Conservation (phyloP, 1,284 basidiomycete species). For the Gomphus sp. region DNA sequence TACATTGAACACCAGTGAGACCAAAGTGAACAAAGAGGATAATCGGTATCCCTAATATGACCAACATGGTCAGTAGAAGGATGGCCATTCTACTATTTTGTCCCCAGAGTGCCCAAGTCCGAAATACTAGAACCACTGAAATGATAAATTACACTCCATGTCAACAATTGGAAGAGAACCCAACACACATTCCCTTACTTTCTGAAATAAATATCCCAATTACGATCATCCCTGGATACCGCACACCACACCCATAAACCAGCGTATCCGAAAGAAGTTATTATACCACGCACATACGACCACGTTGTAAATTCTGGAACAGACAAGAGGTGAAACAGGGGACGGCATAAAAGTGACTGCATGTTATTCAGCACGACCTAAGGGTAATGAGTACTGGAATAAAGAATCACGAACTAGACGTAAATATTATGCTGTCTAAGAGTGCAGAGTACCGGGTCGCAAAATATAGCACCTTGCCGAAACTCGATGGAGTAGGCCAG, state of each 20-base stretch:
- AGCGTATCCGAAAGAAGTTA: background rate
- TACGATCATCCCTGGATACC: background rate
- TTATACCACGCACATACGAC: background rate
- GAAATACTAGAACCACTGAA: constrained; percentile 1
- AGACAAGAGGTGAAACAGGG: background rate
- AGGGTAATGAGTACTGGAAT: background rate
- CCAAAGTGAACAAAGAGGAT: background rate
- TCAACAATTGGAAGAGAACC: background rate
- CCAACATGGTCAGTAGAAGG: background rate
- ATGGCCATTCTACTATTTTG: background rate
- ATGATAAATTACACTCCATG: background rate
- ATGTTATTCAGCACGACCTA: background rate
- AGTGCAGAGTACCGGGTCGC: background rate
- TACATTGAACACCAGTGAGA: background rate
- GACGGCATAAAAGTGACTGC: background rate
- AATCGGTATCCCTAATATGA: background rate
- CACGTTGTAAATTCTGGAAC: background rate
- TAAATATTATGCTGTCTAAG: background rate
- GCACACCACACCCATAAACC: background rate
- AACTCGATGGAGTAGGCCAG: background rate
- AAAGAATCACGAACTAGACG: background rate
- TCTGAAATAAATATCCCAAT: background rate
- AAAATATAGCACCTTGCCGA: background rate
- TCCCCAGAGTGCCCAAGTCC: constrained; percentile 1
- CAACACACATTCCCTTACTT: background rate